Percentiles rank a stretch among this genome's conserved stretches.
Evolutionary conservation across 2,329 filamentous ascomycete genomes (phyloP).

Genomic region (Salinomyces thailandicus): DNA sequence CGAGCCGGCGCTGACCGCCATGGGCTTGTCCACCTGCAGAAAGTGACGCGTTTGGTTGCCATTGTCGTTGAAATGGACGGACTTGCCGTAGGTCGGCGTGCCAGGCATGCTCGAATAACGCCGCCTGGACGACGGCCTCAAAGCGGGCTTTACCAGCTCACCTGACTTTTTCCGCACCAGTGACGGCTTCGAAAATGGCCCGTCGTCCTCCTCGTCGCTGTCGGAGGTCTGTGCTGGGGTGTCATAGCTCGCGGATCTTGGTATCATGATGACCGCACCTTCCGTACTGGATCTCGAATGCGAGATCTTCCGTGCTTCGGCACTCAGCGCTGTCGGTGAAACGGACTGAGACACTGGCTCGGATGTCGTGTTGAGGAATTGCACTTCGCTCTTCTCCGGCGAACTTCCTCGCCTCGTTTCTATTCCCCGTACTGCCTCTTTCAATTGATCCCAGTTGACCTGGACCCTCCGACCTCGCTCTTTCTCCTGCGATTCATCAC

Average conservation of each 20-base stretch:
- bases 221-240: conserved; percentile 34
- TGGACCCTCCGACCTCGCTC: conserved; percentile 31
- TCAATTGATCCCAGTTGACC: conserved; percentile 52
- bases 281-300: conserved; percentile 52
- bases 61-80: conserved; percentile 96
- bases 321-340: conserved; percentile 34
- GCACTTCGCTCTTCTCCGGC: conserved; percentile 32
- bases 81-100: conserved; percentile 89
- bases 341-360: conserved; percentile 26
- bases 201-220: conserved; percentile 44
- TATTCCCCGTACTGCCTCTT: conserved; percentile 74
- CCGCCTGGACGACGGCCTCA: conserved; percentile 66
- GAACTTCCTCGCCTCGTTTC: conserved; percentile 54
- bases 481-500: conserved; percentile 45
- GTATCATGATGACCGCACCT: conserved; percentile 39
- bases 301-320: conserved; percentile 49
- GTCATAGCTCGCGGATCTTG: conserved; percentile 32
- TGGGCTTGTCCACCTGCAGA: conserved; percentile 80
- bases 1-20: conserved; percentile 90
- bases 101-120: conserved; percentile 95
- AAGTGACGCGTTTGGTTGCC: conserved; percentile 95
- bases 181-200: conserved; percentile 52
- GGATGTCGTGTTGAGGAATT: conserved; percentile 11
- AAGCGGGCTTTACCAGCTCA: conserved; percentile 84
- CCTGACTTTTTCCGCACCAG: conserved; percentile 98